phyloP scores from a whole-genome alignment of 805 yeast species.

The Starmerella potacharoeniae region DNA sequence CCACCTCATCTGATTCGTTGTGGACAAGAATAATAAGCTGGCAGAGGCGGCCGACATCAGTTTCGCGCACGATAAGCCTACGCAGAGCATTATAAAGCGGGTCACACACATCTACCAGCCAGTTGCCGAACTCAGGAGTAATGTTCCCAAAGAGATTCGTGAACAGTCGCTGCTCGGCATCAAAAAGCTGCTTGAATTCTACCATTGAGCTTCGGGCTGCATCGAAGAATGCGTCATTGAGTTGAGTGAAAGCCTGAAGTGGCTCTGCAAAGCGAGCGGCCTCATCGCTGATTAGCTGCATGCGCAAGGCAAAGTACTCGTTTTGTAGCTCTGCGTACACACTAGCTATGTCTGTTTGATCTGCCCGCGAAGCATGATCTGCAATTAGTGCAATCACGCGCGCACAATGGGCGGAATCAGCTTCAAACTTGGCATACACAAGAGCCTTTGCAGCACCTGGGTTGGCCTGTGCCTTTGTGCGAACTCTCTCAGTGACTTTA shows the following conservation, averaged over 20 bases:
- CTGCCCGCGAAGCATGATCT: constrained; percentile 1
- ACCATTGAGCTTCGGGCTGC: constrained; percentile 44
- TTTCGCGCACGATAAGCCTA: constrained; percentile 56
- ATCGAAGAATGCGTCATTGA: constrained; percentile 12
- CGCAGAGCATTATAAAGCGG: constrained; percentile 67
- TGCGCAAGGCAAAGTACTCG: constrained; percentile 13
- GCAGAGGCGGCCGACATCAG: constrained; percentile 55
- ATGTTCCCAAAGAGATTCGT: constrained; percentile 37
- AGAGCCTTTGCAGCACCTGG: constrained; percentile 17
- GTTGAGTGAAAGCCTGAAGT: constrained; percentile 23
- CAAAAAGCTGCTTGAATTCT: constrained; percentile 54
- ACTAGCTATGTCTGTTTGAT: background rate
- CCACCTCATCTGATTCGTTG: constrained; percentile 2
- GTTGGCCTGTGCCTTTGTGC: constrained; percentile 1
- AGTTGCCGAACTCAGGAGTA: constrained; percentile 36
- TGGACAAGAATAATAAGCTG: constrained; percentile 36
- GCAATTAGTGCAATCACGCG: constrained; percentile 12
- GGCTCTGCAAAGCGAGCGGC: constrained; percentile 10
- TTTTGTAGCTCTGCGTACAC: constrained; percentile 7
- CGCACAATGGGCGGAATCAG: constrained; percentile 12
- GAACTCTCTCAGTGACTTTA: constrained; percentile 5
- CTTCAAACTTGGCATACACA: constrained; percentile 18
- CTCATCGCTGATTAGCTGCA: constrained; percentile 3
- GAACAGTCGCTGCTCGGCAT: constrained; percentile 41
- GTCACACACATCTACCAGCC: constrained; percentile 57